These are phyloP conservation scores for Spathaspora sp. DNA, from an alignment of 805 yeast species.

Conservation along the genomic window DNA sequence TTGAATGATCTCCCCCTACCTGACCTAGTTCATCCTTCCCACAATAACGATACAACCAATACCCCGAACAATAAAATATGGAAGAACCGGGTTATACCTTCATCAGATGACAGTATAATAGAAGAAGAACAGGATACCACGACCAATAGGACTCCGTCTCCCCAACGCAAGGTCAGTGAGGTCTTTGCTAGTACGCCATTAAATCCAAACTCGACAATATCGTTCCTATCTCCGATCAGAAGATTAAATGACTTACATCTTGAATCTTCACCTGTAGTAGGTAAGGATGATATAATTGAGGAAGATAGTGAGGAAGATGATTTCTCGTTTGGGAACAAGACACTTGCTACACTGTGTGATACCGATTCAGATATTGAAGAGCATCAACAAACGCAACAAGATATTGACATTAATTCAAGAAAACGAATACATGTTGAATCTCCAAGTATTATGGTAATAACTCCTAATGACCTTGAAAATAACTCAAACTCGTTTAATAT, in stretches of 20 bases:
- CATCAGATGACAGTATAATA: not conserved
- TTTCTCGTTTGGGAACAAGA: constrained; percentile 22
- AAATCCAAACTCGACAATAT: constrained; percentile 12
- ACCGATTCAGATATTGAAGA: constrained; percentile 14
- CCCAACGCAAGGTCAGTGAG: not conserved
- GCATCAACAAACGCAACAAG: constrained; percentile 5
- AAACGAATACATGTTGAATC: constrained; percentile 7
- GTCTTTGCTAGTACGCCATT: constrained; percentile 11
- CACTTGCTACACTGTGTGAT: constrained; percentile 16
- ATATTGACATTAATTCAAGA: constrained; percentile 1
- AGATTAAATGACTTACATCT: constrained; percentile 32
- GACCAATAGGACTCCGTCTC: not conserved
- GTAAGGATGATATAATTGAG: constrained; percentile 10
- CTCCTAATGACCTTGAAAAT: constrained; percentile 5
- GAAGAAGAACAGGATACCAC: not conserved
- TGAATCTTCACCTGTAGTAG: constrained; percentile 11
- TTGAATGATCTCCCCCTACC: not conserved
- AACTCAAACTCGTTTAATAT: not conserved
- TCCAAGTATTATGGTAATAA: constrained; percentile 7
- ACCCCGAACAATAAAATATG: not conserved
- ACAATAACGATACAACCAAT: not conserved
- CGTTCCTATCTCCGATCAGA: constrained; percentile 32
- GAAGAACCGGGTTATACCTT: not conserved
- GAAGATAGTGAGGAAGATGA: constrained; percentile 11
- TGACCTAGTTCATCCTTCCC: not conserved